These are phyloP conservation scores for Ogataea dorogensis DNA, from an alignment of 805 yeast species.

Conservation along the genomic window DNA sequence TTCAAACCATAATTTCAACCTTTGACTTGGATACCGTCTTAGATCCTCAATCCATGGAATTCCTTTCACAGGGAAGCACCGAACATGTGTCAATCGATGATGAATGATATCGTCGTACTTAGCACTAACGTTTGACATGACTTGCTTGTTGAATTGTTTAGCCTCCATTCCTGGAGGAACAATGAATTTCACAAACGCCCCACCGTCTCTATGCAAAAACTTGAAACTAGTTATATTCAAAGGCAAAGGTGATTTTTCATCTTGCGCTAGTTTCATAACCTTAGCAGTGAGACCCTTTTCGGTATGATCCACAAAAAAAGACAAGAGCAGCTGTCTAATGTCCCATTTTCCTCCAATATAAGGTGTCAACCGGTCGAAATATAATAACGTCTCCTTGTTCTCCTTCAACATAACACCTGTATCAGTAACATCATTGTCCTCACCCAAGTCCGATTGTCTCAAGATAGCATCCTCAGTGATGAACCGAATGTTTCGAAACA, in stretches of 20 bases:
- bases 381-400: slow-evolving; percentile 49
- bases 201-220: slow-evolving; percentile 83
- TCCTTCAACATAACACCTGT: slow-evolving; percentile 57
- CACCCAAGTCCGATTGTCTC: slow-evolving; percentile 49
- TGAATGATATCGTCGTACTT: slow-evolving; percentile 31
- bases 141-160: slow-evolving; percentile 50
- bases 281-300: slow-evolving; percentile 33
- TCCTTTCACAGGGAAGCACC: slow-evolving; percentile 78
- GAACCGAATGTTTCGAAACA: slow-evolving; percentile 2
- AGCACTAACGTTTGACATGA: slow-evolving; percentile 39
- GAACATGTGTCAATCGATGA: slow-evolving; percentile 48
- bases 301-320: slow-evolving; percentile 39
- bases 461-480: slow-evolving; percentile 32
- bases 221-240: slow-evolving; percentile 57
- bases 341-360: slow-evolving; percentile 42
- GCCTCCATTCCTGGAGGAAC: slow-evolving; percentile 53
- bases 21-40: slow-evolving; percentile 66
- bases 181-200: slow-evolving; percentile 80
- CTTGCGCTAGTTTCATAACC: slow-evolving; percentile 38
- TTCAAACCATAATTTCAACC: slow-evolving; percentile 65
- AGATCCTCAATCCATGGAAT: slow-evolving; percentile 96
- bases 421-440: slow-evolving; percentile 49
- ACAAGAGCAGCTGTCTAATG: slow-evolving; percentile 42
- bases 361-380: slow-evolving; percentile 56
- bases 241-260: slow-evolving; percentile 24